Evolutionary conservation across 2,329 filamentous ascomycete species (phyloP), one percentile per base, ranked within the genome.

Genomic region (Colletotrichum acutatum): DNA sequence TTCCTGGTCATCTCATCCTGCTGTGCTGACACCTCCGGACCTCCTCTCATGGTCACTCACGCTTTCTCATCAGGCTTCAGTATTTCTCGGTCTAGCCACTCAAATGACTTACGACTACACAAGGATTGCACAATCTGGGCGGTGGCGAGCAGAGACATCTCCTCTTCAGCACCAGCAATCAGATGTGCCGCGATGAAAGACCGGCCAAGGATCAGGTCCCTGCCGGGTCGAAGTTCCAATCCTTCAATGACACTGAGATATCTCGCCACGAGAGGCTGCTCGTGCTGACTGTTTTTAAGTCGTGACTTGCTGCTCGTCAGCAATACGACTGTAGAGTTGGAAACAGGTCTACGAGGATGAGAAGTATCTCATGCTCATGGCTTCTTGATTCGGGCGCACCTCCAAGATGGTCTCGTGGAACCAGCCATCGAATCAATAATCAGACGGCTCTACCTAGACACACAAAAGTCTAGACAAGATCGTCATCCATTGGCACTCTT

Each of bases 11-110:
- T 67, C 28, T 34, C 34, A 37, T 61, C 62, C 42, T 58, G 52
- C 26, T 64, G 32, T 71, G 66, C 66, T 72, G 42, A 71, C 71
- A 56, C 16, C 66, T 53, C 70, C 34, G 53, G 46, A 46, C 52
- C 52, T 22, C 37, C 9, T 16, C 26, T 49, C 32, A 46, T 28
- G 28, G 32, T 65, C 53, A 26, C 64, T 34, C 30, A 37, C 54
- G 24, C 28, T 60, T 56, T 59, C 53, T 28, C 42, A 34, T 14
- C 59, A 8, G 32, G 42, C 37, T 60, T 42, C 46, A 19, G 3
- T 60, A 56, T 24, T 46, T 59, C 59, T 24, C 70, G 54, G 60
- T 37, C 53, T 64, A 42, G 12, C 34, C 28, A 24, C 16, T 46
- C 37, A 16, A 34, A 14, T 42, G 9, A 9, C n/a, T 24, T 34